These are phyloP conservation scores for Syzygium malaccense DNA, from an alignment of 441 rosid genomes.

Conservation along the genomic window DNA sequence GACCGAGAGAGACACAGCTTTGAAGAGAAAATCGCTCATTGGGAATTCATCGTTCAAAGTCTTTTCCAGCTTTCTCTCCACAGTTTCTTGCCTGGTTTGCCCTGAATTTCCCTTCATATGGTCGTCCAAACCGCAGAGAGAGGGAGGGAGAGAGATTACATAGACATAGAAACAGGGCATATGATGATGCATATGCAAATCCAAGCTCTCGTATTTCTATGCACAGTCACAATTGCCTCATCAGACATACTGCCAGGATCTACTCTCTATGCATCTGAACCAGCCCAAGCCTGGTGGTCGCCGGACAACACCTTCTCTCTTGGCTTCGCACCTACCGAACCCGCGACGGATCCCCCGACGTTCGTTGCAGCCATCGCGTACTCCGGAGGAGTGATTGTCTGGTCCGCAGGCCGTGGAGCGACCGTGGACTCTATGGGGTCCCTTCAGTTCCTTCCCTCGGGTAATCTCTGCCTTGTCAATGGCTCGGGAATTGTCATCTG, in stretches of 20 bases:
- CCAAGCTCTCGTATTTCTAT: not conserved
- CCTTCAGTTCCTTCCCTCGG: constrained; percentile 30
- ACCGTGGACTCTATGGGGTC: constrained; percentile 45
- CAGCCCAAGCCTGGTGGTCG: constrained; percentile 33
- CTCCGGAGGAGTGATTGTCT: constrained; percentile 32
- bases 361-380: constrained; percentile 36
- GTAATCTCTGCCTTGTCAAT: constrained; percentile 45
- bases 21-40: not conserved
- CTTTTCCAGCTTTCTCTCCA: not conserved
- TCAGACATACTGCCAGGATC: constrained; percentile 25
- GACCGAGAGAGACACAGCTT: not conserved
- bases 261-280: constrained; percentile 30
- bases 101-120: not conserved
- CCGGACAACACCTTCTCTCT: constrained; percentile 32
- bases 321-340: constrained; percentile 21
- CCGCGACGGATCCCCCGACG: constrained; percentile 12
- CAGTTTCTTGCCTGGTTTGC: not conserved
- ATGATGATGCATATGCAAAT: not conserved
- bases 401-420: constrained; percentile 25
- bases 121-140: too few species aligned
- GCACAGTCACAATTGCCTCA: not conserved
- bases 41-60: not conserved
- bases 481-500: constrained; percentile 52
- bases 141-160: not conserved
- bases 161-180: not conserved